Percentiles rank a stretch among this genome's conserved stretches.
Conservation (phyloP, 2,329 filamentous ascomycete species). For the Talaromyces sp. region DNA sequence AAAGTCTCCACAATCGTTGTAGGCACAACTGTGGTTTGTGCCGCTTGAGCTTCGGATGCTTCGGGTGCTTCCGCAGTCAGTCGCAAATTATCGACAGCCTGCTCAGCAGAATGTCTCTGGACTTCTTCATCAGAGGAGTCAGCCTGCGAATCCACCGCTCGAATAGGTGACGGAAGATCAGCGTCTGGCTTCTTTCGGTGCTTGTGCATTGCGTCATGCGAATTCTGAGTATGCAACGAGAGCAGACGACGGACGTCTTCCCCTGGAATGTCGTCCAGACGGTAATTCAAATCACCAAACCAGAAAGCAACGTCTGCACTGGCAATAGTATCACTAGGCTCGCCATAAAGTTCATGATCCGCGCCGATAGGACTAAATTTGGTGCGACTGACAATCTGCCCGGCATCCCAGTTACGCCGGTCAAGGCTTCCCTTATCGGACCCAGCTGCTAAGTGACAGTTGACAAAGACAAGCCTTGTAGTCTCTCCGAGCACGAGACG, state of each 20-base stretch:
- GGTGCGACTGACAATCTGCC: slow-evolving; percentile 70
- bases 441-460: slow-evolving; percentile 87
- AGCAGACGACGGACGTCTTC: slow-evolving; percentile 84
- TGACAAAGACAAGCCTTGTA: slow-evolving; percentile 82
- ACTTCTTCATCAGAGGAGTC: slow-evolving; percentile 12
- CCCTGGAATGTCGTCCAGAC: slow-evolving; percentile 80
- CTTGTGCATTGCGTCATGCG: slow-evolving; percentile 60
- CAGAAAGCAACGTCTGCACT: slow-evolving; percentile 94
- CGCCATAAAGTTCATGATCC: slow-evolving; percentile 59
- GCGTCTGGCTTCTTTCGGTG: slow-evolving; percentile 28
- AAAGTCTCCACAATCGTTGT: slow-evolving; percentile 52
- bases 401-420: slow-evolving; percentile 82
- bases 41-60: background rate
- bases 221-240: slow-evolving; percentile 74
- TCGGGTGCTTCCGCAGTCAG: background rate
- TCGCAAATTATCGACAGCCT: slow-evolving; percentile 7
- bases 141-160: slow-evolving; percentile 13
- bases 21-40: slow-evolving; percentile 10
- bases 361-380: slow-evolving; percentile 72
- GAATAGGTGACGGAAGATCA: slow-evolving; percentile 21
- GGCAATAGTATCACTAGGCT: slow-evolving; percentile 61
- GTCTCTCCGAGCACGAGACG: slow-evolving; percentile 84
- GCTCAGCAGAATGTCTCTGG: slow-evolving; percentile 10
- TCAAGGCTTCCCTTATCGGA: slow-evolving; percentile 73
- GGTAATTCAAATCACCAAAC: slow-evolving; percentile 95